Base-by-base conservation (phyloP, 148 eudicot genomes). In the Chenopodium quinoa region DNA sequence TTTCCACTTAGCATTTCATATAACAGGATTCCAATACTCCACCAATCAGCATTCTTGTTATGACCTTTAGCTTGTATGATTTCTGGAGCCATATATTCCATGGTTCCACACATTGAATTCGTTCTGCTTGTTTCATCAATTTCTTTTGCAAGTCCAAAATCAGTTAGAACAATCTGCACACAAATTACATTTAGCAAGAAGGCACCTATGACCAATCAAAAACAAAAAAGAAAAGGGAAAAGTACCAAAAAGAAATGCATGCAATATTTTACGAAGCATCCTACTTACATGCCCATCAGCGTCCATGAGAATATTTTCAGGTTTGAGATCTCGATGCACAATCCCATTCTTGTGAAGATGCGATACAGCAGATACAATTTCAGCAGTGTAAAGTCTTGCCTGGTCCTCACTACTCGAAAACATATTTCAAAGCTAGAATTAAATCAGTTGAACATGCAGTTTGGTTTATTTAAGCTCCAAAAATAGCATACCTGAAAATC, bases 81-180 rank as follows among this genome's bases (percentile, higher is more conserved):
- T 82, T 94, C 97, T 46, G 97, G 98, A 84, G 98, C 98, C 98
- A 94, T 94, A 84, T 94, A 94, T 73, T 94, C 98, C 64, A 93
- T 88, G 56, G 98, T 94, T 84, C 98, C 98, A 85, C 97, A 94
- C 86, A 94, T 84, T 52, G 98, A 94, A 82, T 94, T 94, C 72
- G 97, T 89, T 88, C 97, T 78, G 83, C 95, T 89, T 75, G 92
- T 90, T 88, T 89, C 95, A 73, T 91, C 91, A 72, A 92, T 92
- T 88, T 94, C 97, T 84, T 94, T 94, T 40, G 98, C 93, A 75
- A 94, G 91, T 84, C 98, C 98, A 84, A 94, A 94, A 91, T 94
- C 97, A 76, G 98, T 93, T 34, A 94, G 87, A 88, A 91, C 86
- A 47, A 94, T 88, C 97, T 94, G 90, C 44, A 76, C 52, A 54